Conservation (phyloP, 2,329 filamentous ascomycete genomes). For the Triangularia setosa region DNA sequence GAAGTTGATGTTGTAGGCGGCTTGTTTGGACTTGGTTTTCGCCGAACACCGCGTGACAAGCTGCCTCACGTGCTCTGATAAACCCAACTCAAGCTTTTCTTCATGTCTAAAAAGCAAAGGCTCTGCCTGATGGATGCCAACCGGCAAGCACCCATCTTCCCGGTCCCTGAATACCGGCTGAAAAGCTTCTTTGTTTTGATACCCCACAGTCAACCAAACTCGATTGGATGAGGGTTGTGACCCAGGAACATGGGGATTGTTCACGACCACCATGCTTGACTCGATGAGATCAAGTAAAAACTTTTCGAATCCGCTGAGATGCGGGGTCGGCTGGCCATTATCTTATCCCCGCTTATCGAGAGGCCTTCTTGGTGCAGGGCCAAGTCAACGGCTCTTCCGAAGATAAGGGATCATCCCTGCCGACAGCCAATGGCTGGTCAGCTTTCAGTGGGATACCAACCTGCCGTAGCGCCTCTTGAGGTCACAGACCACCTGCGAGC, state of each 20-base stretch:
- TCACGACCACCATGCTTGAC: conserved; percentile 29
- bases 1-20: neutral
- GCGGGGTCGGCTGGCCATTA: conserved; percentile 10
- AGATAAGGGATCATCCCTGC: neutral
- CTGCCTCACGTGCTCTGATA: neutral
- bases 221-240: neutral
- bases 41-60: neutral
- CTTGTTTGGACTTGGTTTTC: neutral
- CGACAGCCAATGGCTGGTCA: neutral
- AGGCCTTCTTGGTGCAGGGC: conserved; percentile 1
- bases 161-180: neutral
- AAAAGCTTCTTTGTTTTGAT: neutral
- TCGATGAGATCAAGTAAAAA: conserved; percentile 46
- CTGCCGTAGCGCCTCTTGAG: too few species aligned
- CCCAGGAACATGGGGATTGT: neutral
- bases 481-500: neutral
- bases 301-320: conserved; percentile 6
- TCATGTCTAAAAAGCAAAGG: neutral
- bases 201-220: neutral
- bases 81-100: neutral
- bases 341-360: conserved; percentile 13
- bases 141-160: neutral
- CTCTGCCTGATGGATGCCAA: neutral
- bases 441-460: too few species aligned
- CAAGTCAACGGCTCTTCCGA: neutral